Evolutionary conservation across 495 filamentous ascomycete genomes (phyloP).

Genomic region (Xylaria palmicola): DNA sequence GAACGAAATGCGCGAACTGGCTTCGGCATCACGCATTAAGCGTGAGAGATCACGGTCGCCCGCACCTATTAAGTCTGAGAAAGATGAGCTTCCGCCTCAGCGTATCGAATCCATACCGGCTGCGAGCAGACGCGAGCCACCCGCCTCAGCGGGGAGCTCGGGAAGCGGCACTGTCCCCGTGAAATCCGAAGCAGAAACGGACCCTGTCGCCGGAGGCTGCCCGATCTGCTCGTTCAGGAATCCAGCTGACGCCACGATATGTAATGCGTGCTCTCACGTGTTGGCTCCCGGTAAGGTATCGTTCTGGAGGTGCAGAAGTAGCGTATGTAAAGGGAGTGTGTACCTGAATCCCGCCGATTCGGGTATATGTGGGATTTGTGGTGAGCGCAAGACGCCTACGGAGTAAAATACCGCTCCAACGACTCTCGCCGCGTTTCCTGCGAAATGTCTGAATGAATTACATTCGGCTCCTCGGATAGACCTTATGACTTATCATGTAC

Average conservation of each 20-base stretch:
- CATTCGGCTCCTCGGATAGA: neutral
- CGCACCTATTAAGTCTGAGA: conserved; percentile 7
- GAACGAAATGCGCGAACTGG: conserved; percentile 62
- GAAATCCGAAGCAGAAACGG: conserved; percentile 4
- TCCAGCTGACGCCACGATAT: conserved; percentile 49
- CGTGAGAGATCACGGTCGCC: conserved; percentile 10
- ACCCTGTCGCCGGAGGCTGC: conserved; percentile 36
- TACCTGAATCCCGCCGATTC: conserved; percentile 67
- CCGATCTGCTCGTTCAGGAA: conserved; percentile 65
- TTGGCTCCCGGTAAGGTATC: conserved; percentile 50
- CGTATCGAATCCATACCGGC: conserved; percentile 7
- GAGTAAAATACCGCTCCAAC: too few species aligned
- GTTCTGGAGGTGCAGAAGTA: conserved; percentile 61
- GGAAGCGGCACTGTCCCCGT: neutral
- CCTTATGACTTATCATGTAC: neutral
- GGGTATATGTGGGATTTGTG: conserved; percentile 66
- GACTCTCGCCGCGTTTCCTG: too few species aligned
- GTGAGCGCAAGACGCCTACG: conserved; percentile 35
- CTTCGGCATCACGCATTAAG: conserved; percentile 32
- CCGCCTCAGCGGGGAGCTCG: neutral
- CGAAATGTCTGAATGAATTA: neutral
- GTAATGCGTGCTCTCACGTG: conserved; percentile 65
- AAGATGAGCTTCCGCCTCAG: conserved; percentile 12
- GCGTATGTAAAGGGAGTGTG: conserved; percentile 46
- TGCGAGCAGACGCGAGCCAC: neutral